Evolutionary conservation across 176 grass and related monocot genomes (phyloP).

Genomic region (Urochloa ruziziensis): DNA sequence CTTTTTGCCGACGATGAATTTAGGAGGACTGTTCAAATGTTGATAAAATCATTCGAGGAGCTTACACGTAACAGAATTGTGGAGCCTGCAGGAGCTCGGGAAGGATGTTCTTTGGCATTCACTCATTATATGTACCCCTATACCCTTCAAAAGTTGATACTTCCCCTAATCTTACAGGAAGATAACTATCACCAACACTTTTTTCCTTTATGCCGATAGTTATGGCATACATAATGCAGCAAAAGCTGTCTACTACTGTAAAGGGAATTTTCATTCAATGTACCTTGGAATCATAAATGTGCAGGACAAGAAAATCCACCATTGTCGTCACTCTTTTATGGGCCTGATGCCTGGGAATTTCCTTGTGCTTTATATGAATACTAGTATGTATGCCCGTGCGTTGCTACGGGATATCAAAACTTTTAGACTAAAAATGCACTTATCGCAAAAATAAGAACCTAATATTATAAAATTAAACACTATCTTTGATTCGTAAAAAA

Average conservation of each 20-base stretch:
- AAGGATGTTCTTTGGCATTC: not conserved
- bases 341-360: not conserved
- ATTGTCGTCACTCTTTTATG: not conserved
- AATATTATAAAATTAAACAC: too few species aligned
- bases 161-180: not conserved
- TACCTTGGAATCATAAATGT: not conserved
- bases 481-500: too few species aligned
- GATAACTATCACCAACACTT: not conserved
- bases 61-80: not conserved
- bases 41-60: slow-evolving; percentile 1
- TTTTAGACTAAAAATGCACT: too few species aligned
- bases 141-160: not conserved
- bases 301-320: not conserved
- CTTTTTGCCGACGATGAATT: not conserved
- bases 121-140: not conserved
- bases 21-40: not conserved
- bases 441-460: too few species aligned
- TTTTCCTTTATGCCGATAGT: not conserved
- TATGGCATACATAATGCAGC: not conserved
- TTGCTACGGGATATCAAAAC: too few species aligned
- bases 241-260: not conserved
- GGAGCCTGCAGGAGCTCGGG: not conserved
- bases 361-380: not conserved
- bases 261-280: not conserved
- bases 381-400: too few species aligned